Evolutionary conservation across 768 basidiomycete species (phyloP), one percentile per base, ranked within the genome.

Genomic region (Collybia mongolica): DNA sequence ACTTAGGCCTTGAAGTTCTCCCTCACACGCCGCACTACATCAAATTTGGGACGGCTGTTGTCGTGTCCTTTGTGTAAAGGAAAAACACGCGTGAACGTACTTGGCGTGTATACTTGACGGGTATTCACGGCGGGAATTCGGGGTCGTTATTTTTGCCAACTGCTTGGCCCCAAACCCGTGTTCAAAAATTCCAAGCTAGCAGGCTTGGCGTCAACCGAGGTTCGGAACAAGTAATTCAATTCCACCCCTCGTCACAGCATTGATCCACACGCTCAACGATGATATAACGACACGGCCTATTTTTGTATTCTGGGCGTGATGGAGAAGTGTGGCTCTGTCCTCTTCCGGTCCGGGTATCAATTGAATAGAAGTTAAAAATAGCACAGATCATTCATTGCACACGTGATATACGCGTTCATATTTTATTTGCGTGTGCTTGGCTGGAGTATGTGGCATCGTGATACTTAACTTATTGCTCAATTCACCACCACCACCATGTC

Each of bases 401-500:
- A 26, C 39, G 47, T 35, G 47, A 36, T 39, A 18, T 29, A 19
- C 35, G 32, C 32, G 32, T 32, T 32, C 32, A 9, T 32, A 32
- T 12, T 19, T 40, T 40, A 14, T 45, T 45, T 32, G 28, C 4
- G 4, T 45, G 22, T 32, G 28, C 26, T 45, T 26, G 23, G 39
- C 23, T 32, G 20, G 32, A 46, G 6, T 20, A 17, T 44, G 23
- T 28, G 42, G 20, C 19, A 17, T 32, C 39, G 4, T 26, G 7
- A 3, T 19, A 17, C 6, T 22, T 19, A 38, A 23, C 45, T 51
- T 53, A 28, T 43, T 39, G 9, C 14, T 41, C 24, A 20, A 14
- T 29, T 20, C 2, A 44, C 32, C 32, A 3, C 17, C 17, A 52
- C 48, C 28, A 53, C 36, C 47, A 71, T 72, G 67, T 69, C 71